A percentile compares a stretch with the other conserved stretches of the same genome.
phyloP scores from a whole-genome alignment of 495 filamentous ascomycete genomes.

The Neurospora sp. region DNA sequence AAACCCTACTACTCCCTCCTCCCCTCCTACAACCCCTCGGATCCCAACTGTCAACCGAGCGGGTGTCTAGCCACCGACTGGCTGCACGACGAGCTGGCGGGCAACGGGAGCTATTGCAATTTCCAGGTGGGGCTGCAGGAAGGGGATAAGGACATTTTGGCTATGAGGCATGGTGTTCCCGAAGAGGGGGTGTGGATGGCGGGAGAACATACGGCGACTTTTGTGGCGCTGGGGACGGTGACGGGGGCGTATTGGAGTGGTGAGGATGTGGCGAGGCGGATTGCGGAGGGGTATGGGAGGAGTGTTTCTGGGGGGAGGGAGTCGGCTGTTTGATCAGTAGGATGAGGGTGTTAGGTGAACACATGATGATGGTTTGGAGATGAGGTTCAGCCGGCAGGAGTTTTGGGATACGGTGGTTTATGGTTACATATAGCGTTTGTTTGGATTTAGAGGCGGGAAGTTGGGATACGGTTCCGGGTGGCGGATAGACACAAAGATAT shows the following conservation, averaged over 20 bases:
- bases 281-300: slow-evolving; percentile 32
- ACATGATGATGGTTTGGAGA: no score
- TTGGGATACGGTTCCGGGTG: background rate
- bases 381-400: background rate
- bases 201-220: slow-evolving; percentile 89
- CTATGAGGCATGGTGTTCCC: slow-evolving; percentile 58
- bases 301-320: background rate
- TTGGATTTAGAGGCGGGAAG: background rate
- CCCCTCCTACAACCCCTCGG: slow-evolving; percentile 46
- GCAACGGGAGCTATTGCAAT: slow-evolving; percentile 83
- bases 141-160: slow-evolving; percentile 64
- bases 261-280: slow-evolving; percentile 60
- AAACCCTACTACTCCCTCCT: slow-evolving; percentile 67
- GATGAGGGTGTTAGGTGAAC: background rate
- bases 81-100: slow-evolving; percentile 72
- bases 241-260: slow-evolving; percentile 93
- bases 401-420: background rate
- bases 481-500: background rate
- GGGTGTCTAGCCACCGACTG: slow-evolving; percentile 64
- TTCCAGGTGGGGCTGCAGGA: slow-evolving; percentile 69
- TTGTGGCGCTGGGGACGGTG: slow-evolving; percentile 75
- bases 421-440: background rate
- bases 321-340: background rate
- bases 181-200: slow-evolving; percentile 78
- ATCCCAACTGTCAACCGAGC: slow-evolving; percentile 50